A percentile compares a stretch with the other conserved stretches of the same genome.
These are phyloP conservation scores for Solanum hybrid DNA, from an alignment of 305 asterid species.

Conservation along the genomic window DNA sequence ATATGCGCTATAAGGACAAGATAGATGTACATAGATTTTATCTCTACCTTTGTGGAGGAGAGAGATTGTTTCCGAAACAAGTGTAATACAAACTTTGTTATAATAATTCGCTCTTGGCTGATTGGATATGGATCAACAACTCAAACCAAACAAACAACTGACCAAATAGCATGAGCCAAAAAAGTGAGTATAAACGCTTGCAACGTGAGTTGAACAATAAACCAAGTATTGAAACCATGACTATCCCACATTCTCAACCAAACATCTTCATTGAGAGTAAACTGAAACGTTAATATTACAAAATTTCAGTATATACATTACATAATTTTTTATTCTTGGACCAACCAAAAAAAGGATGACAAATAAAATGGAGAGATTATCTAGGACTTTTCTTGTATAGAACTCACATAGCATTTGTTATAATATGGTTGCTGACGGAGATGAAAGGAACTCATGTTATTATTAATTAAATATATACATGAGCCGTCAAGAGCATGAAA, in stretches of 20 bases:
- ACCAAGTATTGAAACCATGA: background rate
- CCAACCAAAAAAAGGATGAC: background rate
- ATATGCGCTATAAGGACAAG: background rate
- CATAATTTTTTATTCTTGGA: too few relatives aligned
- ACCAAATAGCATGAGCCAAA: background rate
- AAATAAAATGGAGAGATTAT: too few relatives aligned
- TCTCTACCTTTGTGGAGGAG: rapidly evolving
- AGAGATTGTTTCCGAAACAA: background rate
- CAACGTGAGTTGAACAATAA: background rate
- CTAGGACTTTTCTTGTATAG: too few relatives aligned
- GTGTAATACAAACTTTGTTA: background rate
- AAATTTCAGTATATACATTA: background rate
- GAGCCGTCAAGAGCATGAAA: background rate
- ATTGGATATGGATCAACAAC: background rate
- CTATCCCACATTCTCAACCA: background rate
- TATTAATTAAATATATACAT: too few relatives aligned
- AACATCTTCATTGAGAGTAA: background rate
- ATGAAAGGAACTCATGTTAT: background rate
- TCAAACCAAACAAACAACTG: background rate
- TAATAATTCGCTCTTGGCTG: background rate
- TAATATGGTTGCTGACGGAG: too few relatives aligned
- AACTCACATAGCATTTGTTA: background rate
- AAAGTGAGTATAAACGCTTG: background rate
- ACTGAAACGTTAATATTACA: background rate
- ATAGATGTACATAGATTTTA: too few relatives aligned